Conservation (phyloP, 176 grass and related monocot species). For the Oryza officinalis region DNA sequence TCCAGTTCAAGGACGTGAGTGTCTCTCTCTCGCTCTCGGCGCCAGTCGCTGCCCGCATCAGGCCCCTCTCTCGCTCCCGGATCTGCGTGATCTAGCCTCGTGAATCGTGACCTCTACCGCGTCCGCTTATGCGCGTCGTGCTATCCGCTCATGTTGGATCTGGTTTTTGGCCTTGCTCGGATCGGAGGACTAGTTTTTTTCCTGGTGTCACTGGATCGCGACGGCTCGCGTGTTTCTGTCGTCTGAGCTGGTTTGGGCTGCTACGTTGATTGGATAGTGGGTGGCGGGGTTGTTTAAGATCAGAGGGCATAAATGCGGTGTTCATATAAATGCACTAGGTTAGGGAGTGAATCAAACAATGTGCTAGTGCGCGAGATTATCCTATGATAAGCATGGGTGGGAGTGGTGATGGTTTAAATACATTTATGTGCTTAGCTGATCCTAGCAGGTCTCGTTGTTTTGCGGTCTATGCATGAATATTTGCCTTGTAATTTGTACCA, state of each 20-base stretch:
- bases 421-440: slow-evolving; percentile 13
- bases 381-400: not conserved
- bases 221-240: slow-evolving; percentile 16
- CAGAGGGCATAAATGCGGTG: not conserved
- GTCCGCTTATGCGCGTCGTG: not conserved
- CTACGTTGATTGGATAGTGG: slow-evolving; percentile 10
- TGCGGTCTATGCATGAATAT: slow-evolving; percentile 3
- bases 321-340: not conserved
- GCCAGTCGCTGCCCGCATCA: slow-evolving; percentile 7
- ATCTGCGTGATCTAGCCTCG: slow-evolving; percentile 42
- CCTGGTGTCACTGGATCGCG: slow-evolving; percentile 24
- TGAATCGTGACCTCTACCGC: slow-evolving; percentile 16
- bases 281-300: slow-evolving; percentile 1
- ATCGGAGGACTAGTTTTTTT: not conserved
- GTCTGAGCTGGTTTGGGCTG: slow-evolving; percentile 26
- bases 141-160: slow-evolving; percentile 35
- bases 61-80: not conserved
- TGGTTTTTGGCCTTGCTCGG: not conserved
- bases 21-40: not conserved
- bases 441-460: not conserved
- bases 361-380: not conserved
- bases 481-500: not conserved
- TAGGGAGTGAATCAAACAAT: slow-evolving; percentile 15
- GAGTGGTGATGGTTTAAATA: not conserved
- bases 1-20: slow-evolving; percentile 99